phyloP scores from a whole-genome alignment of 1,284 basidiomycete species.

The Trichosporon sp. region DNA sequence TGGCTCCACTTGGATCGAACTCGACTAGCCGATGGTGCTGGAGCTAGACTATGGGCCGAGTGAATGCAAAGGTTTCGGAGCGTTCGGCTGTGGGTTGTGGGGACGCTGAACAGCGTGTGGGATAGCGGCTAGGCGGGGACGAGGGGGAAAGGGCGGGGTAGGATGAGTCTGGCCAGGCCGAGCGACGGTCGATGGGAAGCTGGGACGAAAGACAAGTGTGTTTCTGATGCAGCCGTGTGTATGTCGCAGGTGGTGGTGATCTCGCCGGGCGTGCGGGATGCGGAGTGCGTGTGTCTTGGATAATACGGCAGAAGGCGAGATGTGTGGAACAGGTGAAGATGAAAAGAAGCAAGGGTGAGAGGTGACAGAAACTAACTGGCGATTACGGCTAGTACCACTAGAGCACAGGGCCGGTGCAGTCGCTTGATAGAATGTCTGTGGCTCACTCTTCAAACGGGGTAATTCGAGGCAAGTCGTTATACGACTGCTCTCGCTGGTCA shows the following conservation, averaged over 20 bases:
- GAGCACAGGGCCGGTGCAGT: not conserved
- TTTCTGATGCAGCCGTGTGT: not conserved
- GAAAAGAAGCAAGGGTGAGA: not conserved
- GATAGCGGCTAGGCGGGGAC: not conserved
- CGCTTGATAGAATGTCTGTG: not conserved
- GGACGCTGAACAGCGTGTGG: not conserved
- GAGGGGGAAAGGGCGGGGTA: not conserved
- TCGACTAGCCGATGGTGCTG: not conserved
- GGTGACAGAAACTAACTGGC: not conserved
- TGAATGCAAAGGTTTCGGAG: not conserved
- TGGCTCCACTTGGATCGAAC: not conserved
- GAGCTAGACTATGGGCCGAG: not conserved
- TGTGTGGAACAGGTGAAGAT: not conserved
- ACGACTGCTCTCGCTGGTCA: not conserved
- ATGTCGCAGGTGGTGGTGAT: not conserved
- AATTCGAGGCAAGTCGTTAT: not conserved
- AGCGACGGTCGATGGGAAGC: not conserved
- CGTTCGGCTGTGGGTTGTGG: not conserved
- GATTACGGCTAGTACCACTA: not conserved
- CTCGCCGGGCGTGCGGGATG: not conserved
- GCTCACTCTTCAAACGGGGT: no score
- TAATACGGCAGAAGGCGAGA: no score
- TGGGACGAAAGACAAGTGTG: not conserved
- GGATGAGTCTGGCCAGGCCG: not conserved
- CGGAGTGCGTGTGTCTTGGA: not conserved